Conservation (phyloP, 306 rosid genomes). For the Acacia melanoxylon region DNA sequence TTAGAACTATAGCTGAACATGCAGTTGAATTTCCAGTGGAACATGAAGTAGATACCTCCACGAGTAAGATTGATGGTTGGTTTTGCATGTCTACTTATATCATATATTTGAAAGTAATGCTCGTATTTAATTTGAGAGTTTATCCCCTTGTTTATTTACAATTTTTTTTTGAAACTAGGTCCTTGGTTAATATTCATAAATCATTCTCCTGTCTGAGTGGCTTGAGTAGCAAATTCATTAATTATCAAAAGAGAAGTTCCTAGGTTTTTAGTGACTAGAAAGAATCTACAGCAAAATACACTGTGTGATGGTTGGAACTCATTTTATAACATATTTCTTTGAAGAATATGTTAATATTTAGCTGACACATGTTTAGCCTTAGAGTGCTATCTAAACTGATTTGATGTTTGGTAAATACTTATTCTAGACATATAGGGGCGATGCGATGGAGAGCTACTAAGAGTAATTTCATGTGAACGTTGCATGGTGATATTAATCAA, state of each 20-base stretch:
- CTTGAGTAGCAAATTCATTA: not conserved
- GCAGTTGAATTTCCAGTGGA: slow-evolving; percentile 27
- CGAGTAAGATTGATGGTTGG: slow-evolving; percentile 20
- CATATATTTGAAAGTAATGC: not conserved
- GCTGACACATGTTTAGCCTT: too few relatives aligned
- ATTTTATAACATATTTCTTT: not conserved
- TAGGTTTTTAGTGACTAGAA: not conserved
- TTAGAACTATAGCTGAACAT: slow-evolving; percentile 19
- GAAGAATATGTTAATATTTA: not conserved
- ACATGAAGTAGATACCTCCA: slow-evolving; percentile 33
- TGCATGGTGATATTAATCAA: not conserved
- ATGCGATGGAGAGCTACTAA: not conserved
- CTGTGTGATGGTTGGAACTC: not conserved
- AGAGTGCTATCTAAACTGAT: too few relatives aligned
- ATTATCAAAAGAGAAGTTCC: not conserved
- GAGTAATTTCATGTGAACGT: not conserved
- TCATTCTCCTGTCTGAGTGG: not conserved
- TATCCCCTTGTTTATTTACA: not conserved
- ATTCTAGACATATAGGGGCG: not conserved
- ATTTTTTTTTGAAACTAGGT: not conserved
- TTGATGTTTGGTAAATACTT: too few relatives aligned
- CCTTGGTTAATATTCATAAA: not conserved
- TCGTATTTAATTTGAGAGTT: not conserved
- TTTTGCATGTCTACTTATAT: not conserved
- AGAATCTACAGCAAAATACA: not conserved